Evolutionary conservation across 345 rosid genomes (phyloP), one percentile per base, ranked within the genome.

Genomic region (Eucalyptus melliodora): DNA sequence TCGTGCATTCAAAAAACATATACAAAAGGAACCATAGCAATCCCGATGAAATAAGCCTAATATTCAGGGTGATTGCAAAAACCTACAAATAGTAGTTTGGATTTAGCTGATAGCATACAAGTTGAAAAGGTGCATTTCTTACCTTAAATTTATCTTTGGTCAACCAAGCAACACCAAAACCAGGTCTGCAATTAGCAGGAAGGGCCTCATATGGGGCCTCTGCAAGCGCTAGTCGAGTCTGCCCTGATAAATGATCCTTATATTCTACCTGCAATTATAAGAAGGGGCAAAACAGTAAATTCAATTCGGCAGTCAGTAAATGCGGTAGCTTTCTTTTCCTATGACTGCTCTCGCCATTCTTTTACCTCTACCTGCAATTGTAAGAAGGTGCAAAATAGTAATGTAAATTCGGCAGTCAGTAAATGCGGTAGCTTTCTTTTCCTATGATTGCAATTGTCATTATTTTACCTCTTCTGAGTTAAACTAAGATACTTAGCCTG

Each of bases 121-220:
- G 65, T 88, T 17, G 6, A 49, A n/a, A 19, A 12, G 62, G 81
- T 80, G 34, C 34, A 45, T 44, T 60, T 30, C 6, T 6, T 91
- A 93, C 99, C 99, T 97, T 95, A 90, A 97, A 97, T 90, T 93
- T 95, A 93, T 95, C 95, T 93, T 96, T 95, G 88, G 97, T 93
- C 91, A 94, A 90, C 95, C 95, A 95, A n/a, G 95, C 98, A 90
- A 91, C 92, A 45, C 95, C 95, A 89, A 97, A 97, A 93, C 92
- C 93, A 90, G 99, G 98, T 90, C 97, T 92, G 89, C 99, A 97
- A 91, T 94, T 88, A 86, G 92, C 92, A 88, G 99, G 99, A 93
- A 97, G 99, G 24, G 97, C 98, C 92, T 96, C 98, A 47, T 92
- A 90, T 24, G 99, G 99, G 92, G 99, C 96, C 94, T 97, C 99